Evolutionary conservation across 1,284 basidiomycete genomes (phyloP), one percentile per base, ranked within the genome.

Genomic region (Xerocomus tenax): DNA sequence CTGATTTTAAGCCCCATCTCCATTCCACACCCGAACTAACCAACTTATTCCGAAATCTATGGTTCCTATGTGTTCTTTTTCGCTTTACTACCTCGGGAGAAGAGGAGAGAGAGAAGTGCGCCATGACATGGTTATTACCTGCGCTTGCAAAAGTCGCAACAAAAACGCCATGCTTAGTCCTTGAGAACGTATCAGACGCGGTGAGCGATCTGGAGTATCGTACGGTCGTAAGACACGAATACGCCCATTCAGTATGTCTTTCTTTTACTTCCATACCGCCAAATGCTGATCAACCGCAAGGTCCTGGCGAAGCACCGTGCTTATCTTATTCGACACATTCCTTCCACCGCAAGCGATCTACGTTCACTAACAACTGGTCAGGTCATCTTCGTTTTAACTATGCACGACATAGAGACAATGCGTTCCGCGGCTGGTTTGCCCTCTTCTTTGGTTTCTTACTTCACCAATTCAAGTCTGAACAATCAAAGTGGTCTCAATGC

Each of bases 141-240:
- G 85, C 89, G 2, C 74, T 98, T 19, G 75, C 78, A 23, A 79
- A 83, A 18, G 93, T 98, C 55, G 89, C 95, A 28, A 71, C 76
- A 30, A 94, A 93, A 69, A 94, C 94, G 1, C 96, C 95, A 1
- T 74, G 82, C 1, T 76, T 96, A 54, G 82, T 98, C 4, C 71
- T 87, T 26, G 92, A 95, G 64, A 82, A 82, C 52, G 80, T 87
- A 1, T 82, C 83, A 56, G 92, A 96, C 67, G 89, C 86, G 32
- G 84, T 85, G 29, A 91, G 88, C 60, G 91, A 94, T 56, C 76
- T 98, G 19, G 92, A 97, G 65, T 97, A 94, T 67, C 95, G 93
- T 66, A 87, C 91, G 8, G 85, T 95, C 26, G 80, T 98, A 54
- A 77, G 91, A n/a, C 86, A 87, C 59, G 91, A 92, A 62, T 93